Percentiles rank a stretch among this genome's conserved stretches.
Evolutionary conservation across 2,329 filamentous ascomycete genomes (phyloP).

Genomic region (Diaporthe ilicicola): DNA sequence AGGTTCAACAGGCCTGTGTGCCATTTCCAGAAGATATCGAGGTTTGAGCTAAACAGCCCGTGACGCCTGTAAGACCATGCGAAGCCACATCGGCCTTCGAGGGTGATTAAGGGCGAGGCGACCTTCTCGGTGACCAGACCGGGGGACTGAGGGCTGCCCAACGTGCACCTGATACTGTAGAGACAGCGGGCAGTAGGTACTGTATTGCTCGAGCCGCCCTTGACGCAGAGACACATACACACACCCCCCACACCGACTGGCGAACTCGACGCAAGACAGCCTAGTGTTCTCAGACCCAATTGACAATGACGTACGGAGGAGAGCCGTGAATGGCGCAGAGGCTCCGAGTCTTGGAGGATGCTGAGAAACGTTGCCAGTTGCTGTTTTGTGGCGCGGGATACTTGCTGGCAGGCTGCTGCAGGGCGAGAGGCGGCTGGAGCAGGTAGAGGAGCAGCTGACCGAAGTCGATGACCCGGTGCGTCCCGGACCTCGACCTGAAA

Average conservation of each 20-base stretch:
- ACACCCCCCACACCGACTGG: slow-evolving; percentile 1
- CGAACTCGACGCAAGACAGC: background rate
- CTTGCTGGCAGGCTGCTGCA: background rate
- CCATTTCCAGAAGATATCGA: slow-evolving; percentile 22
- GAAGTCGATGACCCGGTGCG: slow-evolving; percentile 10
- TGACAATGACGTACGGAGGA: background rate
- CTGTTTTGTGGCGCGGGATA: background rate
- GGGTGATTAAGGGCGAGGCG: slow-evolving; percentile 8
- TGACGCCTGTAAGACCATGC: slow-evolving; percentile 16
- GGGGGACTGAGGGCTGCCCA: background rate
- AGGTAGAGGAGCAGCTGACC: background rate
- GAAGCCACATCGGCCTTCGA: slow-evolving; percentile 12
- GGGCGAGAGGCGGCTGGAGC: slow-evolving; percentile 6
- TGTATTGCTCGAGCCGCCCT: slow-evolving; percentile 8
- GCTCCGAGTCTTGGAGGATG: background rate
- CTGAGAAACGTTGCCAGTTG: background rate
- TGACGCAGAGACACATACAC: background rate
- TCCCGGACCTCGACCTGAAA: background rate
- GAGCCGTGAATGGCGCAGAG: background rate
- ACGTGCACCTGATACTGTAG: slow-evolving; percentile 9
- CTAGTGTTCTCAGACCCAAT: background rate
- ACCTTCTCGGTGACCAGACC: slow-evolving; percentile 2
- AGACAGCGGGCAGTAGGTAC: slow-evolving; percentile 13
- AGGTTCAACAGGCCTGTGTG: slow-evolving; percentile 18
- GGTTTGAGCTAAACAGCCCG: slow-evolving; percentile 18